Evolutionary conservation across 257 asterid genomes (phyloP).

Genomic region (Solanum gandarillasii): DNA sequence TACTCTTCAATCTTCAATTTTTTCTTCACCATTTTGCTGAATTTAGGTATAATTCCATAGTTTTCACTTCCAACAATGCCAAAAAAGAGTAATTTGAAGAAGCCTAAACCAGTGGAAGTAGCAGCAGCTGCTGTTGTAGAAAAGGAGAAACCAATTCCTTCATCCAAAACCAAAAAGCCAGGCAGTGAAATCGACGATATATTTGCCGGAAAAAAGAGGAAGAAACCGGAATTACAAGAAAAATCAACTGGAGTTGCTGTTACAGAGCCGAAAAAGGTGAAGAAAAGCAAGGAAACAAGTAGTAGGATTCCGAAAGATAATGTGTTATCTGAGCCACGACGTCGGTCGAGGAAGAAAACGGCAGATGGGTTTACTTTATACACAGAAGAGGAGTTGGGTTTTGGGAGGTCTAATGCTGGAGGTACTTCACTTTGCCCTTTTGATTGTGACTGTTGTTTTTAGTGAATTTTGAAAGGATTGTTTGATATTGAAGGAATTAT

Average conservation of each 20-base stretch:
- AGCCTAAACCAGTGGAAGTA: background rate
- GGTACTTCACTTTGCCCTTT: conserved; percentile 65
- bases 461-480: background rate
- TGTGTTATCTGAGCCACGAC: background rate
- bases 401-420: conserved; percentile 50
- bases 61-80: conserved; percentile 3
- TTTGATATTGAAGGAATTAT: background rate
- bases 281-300: conserved; percentile 13
- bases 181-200: conserved; percentile 65
- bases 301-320: conserved; percentile 2
- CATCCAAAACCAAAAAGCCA: conserved; percentile 13
- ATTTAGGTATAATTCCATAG: background rate
- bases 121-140: background rate
- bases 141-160: background rate
- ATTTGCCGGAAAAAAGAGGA: conserved; percentile 52
- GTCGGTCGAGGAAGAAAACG: conserved; percentile 35
- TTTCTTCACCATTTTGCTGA: background rate
- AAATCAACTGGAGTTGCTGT: conserved; percentile 3
- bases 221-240: conserved; percentile 13
- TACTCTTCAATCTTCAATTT: background rate
- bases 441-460: conserved; percentile 76
- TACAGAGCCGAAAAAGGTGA: conserved; percentile 12
- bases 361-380: conserved; percentile 52
- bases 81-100: conserved; percentile 9
- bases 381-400: conserved; percentile 65